Base-by-base conservation (phyloP, 169 alveolate species). In the Eimeria maxima region DNA sequence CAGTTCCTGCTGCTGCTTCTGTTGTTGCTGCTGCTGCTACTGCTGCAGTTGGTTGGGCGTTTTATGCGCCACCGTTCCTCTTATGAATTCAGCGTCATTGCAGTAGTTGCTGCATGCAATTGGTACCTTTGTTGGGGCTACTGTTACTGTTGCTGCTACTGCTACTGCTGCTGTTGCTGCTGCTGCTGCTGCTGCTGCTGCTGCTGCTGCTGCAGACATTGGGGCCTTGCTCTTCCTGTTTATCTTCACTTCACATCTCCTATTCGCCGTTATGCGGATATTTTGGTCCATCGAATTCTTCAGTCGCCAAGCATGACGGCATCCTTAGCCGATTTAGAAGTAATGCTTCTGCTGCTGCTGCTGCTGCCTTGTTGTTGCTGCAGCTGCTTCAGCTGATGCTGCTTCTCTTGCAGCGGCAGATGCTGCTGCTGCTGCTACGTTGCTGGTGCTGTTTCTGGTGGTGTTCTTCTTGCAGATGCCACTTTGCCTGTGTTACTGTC, bases 181-280 rank as follows among this genome's bases (percentile, higher is more conserved):
- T 80, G 63, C 71, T n/a, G 22, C 47, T 87, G 83, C 83, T 65
- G 83, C 83, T n/a, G 67, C 67, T 44, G 94, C 81, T 87, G 94
- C 94, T 87, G 94, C 94, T 83, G 76, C 50, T 33, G 74, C 87
- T 93, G 73, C 95, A 95, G 96, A 33, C 99, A 99, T 96, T 99
- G 99, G 98, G 99, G 99, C 69, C 97, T 99, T 44, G 99, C 99
- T 0, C 98, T 99, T 88, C 99, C 98, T 65, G 97, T 99, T 50
- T 99, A 99, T 96, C 99, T 99, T 47, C 99, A 99, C 97, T 99
- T 99, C 97, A 99, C 99, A 14, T 99, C 99, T n/a, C 99, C 99
- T 5, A 99, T 99, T 86, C 98, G 99, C 97, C 98, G 99, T 96
- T 99, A 99, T 97, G 99, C 99, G 4, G 99, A 99, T 97, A 98